Conservation (phyloP, 2,329 filamentous ascomycete genomes). For the Nigrograna mackinnonii region DNA sequence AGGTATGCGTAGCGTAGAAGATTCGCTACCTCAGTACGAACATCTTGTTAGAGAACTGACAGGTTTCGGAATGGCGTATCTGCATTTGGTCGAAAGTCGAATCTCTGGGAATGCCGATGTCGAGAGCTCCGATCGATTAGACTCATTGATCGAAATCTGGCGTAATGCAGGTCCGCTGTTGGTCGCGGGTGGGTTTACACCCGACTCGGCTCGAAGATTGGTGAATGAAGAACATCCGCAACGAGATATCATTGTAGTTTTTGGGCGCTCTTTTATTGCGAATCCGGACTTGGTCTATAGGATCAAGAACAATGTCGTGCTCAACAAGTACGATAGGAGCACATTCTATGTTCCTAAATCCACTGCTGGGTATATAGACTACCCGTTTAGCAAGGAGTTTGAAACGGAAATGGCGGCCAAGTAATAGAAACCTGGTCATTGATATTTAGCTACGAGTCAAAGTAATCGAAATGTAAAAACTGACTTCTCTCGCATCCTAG, state of each 20-base stretch:
- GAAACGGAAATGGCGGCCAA: no score
- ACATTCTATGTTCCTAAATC: slow-evolving; percentile 48
- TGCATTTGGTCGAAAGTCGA: slow-evolving; percentile 60
- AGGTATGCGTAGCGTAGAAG: slow-evolving; percentile 64
- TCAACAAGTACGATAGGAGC: slow-evolving; percentile 49
- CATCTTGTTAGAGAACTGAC: slow-evolving; percentile 57
- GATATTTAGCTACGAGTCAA: no score
- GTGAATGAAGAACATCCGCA: slow-evolving; percentile 47
- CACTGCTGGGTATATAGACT: slow-evolving; percentile 46
- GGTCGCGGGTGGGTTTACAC: slow-evolving; percentile 47
- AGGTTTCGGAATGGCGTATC: slow-evolving; percentile 53
- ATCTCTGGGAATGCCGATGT: slow-evolving; percentile 49
- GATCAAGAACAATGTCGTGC: slow-evolving; percentile 45
- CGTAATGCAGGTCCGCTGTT: slow-evolving; percentile 39
- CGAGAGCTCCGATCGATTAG: slow-evolving; percentile 20
- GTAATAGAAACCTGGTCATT: no score
- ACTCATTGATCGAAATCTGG: slow-evolving; percentile 28
- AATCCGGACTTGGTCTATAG: slow-evolving; percentile 55
- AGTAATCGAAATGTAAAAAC: no score
- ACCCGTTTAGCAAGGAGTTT: slow-evolving; percentile 43
- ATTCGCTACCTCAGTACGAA: slow-evolving; percentile 65
- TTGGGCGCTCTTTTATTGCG: slow-evolving; percentile 54
- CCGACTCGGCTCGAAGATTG: slow-evolving; percentile 39
- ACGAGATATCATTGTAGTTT: slow-evolving; percentile 44
- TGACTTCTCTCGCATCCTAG: no score